These are phyloP conservation scores for Paraglomus brasilianum DNA, from an alignment of 192 early-diverging fungal genomes.

Conservation along the genomic window DNA sequence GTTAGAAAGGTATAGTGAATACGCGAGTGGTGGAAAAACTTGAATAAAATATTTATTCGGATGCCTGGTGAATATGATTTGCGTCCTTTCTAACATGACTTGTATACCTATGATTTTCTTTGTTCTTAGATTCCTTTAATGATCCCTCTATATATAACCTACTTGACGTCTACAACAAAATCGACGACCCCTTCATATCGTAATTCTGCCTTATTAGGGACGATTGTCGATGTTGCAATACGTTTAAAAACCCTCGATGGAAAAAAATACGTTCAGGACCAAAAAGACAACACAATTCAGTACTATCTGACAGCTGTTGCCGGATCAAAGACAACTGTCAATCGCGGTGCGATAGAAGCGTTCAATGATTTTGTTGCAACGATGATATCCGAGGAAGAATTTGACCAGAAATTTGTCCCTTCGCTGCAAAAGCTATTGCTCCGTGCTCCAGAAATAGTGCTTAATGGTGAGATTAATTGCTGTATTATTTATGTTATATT, in stretches of 20 bases:
- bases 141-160: slow-evolving; percentile 53
- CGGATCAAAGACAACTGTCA: slow-evolving; percentile 54
- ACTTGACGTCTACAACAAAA: slow-evolving; percentile 42
- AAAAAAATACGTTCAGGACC: slow-evolving; percentile 13
- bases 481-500: neutral
- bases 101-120: slow-evolving; percentile 32
- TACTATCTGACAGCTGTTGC: slow-evolving; percentile 58
- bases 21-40: no score
- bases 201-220: slow-evolving; percentile 62
- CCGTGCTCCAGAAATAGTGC: slow-evolving; percentile 81
- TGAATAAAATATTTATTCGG: slow-evolving; percentile 8
- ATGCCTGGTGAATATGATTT: neutral
- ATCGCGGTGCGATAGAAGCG: slow-evolving; percentile 46
- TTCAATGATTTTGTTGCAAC: slow-evolving; percentile 61
- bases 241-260: slow-evolving; percentile 43
- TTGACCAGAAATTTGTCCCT: slow-evolving; percentile 58
- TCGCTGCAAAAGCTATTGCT: slow-evolving; percentile 75
- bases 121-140: slow-evolving; percentile 43
- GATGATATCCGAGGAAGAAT: slow-evolving; percentile 52
- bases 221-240: slow-evolving; percentile 55
- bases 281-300: slow-evolving; percentile 48
- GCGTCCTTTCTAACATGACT: neutral
- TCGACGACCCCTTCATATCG: slow-evolving; percentile 45
- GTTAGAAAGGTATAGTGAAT: slow-evolving; percentile 43
- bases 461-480: slow-evolving; percentile 46